These are phyloP conservation scores for Capillidium heterosporum DNA, from an alignment of 371 early-diverging fungal species.

Conservation along the genomic window DNA sequence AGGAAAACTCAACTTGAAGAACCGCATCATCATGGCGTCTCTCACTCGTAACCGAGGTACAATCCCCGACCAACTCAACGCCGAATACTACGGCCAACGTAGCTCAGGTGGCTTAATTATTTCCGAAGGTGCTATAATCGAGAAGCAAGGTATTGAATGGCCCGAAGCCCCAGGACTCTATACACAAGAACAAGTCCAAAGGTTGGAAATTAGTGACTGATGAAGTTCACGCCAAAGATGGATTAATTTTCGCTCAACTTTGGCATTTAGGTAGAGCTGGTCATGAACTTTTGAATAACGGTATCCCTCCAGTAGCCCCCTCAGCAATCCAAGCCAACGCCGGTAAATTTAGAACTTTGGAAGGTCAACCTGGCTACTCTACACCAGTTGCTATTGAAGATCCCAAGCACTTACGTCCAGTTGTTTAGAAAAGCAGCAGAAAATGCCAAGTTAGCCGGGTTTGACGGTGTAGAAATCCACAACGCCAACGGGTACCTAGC, in stretches of 20 bases:
- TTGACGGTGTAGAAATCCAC: slow-evolving; percentile 51
- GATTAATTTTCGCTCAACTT: slow-evolving; percentile 23
- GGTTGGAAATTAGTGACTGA: slow-evolving; percentile 23
- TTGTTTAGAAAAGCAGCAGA: neutral
- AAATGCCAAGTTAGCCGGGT: slow-evolving; percentile 17
- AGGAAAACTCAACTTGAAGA: neutral
- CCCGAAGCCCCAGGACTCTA: slow-evolving; percentile 20
- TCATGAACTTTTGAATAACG: neutral
- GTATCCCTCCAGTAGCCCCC: neutral
- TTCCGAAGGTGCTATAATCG: slow-evolving; percentile 29
- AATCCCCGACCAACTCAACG: slow-evolving; percentile 20
- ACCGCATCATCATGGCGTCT: slow-evolving; percentile 25
- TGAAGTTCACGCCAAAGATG: slow-evolving; percentile 22
- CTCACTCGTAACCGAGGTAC: slow-evolving; percentile 22
- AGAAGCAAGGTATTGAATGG: slow-evolving; percentile 16
- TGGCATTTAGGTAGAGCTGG: slow-evolving; percentile 15
- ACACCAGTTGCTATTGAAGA: neutral
- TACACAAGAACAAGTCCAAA: slow-evolving; percentile 23
- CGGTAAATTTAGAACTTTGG: neutral
- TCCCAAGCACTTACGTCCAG: neutral
- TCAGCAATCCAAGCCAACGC: neutral
- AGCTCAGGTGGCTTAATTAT: slow-evolving; percentile 28
- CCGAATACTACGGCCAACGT: slow-evolving; percentile 34
- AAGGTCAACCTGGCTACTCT: neutral
- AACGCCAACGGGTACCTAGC: slow-evolving; percentile 39